Evolutionary conservation across 2,329 filamentous ascomycete genomes (phyloP), one percentile per base, ranked within the genome.

Genomic region (Purpureocillium lavendulum): DNA sequence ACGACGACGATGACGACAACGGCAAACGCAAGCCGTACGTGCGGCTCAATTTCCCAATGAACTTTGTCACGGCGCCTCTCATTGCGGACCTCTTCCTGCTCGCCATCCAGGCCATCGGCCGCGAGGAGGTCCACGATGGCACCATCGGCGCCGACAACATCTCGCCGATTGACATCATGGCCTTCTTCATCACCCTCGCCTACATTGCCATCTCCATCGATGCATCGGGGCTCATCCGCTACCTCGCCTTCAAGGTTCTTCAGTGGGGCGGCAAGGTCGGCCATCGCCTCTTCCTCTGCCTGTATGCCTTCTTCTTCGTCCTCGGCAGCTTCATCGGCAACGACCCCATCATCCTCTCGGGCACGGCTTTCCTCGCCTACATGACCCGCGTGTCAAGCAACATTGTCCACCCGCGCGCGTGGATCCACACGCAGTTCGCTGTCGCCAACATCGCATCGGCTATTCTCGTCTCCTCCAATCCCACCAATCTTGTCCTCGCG

Each of bases 181-280:
- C 69, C 13, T 87, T 87, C 60, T 87, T 87, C 61, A 65, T 87
- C 33, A 83, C 80, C 0, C 56, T 85, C 33, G 82, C 83, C 3
- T 87, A 87, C 49, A 85, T 87, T 43, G 82, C 83, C 35, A 84
- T 87, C 34, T 86, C 82, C 0, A 84, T 87, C 43, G 83, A 87
- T 47, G 82, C 83, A 3, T 86, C 82, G 0, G 83, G 83, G 4
- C 65, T 87, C 13, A 85, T 87, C 50, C 66, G 82, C 40, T 87
- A 69, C 45, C 55, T 86, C 16, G 82, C 83, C 0, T 84, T 84
- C 64, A 82, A 75, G 44, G 82, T 86, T 0, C 64, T 87, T 3
- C 70, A 81, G 41, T 77, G 73, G 60, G 82, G 78, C 35, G 82
- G 82, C 4, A 70, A 77, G 43, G 71, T 73, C n/a, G 83, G 83